Base-by-base conservation (phyloP, 2,329 filamentous ascomycete species). In the Aphanocladium album region DNA sequence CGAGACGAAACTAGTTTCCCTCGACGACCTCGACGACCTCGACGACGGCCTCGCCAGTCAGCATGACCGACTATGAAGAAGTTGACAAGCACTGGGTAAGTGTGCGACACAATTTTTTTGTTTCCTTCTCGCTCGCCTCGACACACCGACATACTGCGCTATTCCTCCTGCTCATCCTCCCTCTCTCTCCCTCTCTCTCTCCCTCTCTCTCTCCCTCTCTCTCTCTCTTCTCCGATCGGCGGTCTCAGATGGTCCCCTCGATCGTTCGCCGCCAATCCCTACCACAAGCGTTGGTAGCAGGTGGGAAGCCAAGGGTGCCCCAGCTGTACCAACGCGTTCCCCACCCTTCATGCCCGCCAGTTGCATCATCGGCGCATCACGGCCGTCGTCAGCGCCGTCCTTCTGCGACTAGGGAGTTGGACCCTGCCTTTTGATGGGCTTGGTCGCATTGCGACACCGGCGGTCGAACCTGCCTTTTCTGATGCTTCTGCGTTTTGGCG, bases 11-110 rank as follows among this genome's bases (percentile, higher is more conserved):
- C n/a, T 16, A 30, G 16, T 6, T 25, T 11, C 2, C 2, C 6
- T 37, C 9, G n/a, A 39, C 49, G 12, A 37, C 17, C 7, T 21
- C 12, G 14, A 39, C 50, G n/a, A 52, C 50, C 35, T 11, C 43
- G 11, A 43, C n/a, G n/a, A n/a, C n/a, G n/a, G n/a, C 23, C 14
- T 17, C 35, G 12, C 9, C 9, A 16, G 7, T 30, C 59, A 60
- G n/a, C 30, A 54, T 60, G 51, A 41, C 50, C 30, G 51, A 55
- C 33, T 60, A 50, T 19, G 50, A 60, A 39, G 19, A 46, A 4
- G 41, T 23, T 60, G 78, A 81, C 68, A 82, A 83, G 71, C 73
- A 79, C 64, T 81, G 79, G 79, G 79, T 82, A 72, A 68, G 76
- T 72, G 60, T 54, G 52, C 61, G 25, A 35, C 47, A 60, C 45